Percentiles rank a stretch among this genome's conserved stretches.
Conservation (phyloP, 169 alveolate genomes). For the Eimeria sp. region DNA sequence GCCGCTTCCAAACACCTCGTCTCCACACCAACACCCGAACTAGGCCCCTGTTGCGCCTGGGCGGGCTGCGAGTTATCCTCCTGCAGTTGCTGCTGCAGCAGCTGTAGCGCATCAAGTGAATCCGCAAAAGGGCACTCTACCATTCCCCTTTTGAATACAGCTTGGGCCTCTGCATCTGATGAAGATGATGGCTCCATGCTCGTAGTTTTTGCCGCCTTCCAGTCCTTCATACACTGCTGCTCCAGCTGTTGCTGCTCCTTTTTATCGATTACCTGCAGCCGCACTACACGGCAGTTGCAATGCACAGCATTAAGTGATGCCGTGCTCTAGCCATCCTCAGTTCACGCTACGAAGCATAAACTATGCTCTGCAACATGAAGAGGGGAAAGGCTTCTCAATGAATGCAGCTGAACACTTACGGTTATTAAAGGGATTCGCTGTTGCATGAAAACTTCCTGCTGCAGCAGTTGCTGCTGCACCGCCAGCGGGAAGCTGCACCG, state of each 20-base stretch:
- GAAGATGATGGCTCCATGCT: not conserved
- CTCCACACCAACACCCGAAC: not conserved
- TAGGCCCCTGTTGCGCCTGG: not conserved
- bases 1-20: conserved; percentile 9
- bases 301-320: not conserved
- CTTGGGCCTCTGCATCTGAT: not conserved
- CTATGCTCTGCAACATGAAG: not conserved
- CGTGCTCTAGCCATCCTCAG: not conserved
- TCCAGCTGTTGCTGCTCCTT: conserved; percentile 58
- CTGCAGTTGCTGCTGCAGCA: conserved; percentile 50
- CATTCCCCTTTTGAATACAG: conserved; percentile 4
- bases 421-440: conserved; percentile 53
- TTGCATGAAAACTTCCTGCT: conserved; percentile 57
- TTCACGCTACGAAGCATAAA: not conserved
- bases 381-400: not conserved
- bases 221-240: conserved; percentile 55
- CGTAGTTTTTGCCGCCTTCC: conserved; percentile 3
- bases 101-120: conserved; percentile 24
- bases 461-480: conserved; percentile 64
- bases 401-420: not conserved
- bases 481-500: conserved; percentile 64
- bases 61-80: not conserved
- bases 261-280: conserved; percentile 48
- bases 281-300: not conserved
- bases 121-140: conserved; percentile 45